Evolutionary conservation across 768 basidiomycete genomes (phyloP).

Genomic region (Symmetrospora coprosmae): DNA sequence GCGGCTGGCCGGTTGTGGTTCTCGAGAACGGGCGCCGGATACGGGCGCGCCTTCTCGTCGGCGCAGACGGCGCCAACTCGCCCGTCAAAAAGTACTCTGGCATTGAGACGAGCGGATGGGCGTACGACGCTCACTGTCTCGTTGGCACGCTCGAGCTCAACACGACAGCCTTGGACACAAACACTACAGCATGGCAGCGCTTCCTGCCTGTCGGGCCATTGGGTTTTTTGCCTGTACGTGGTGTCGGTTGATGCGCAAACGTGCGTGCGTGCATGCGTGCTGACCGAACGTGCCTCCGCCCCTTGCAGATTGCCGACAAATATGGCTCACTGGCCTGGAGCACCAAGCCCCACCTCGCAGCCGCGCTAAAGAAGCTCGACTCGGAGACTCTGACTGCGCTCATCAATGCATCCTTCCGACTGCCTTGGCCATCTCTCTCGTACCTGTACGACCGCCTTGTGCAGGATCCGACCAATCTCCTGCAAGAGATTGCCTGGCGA

Average conservation of each 20-base stretch:
- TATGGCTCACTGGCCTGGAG: conserved; percentile 89
- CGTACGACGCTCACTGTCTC: conserved; percentile 73
- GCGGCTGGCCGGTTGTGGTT: conserved; percentile 65
- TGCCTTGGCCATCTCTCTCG: conserved; percentile 58
- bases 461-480: not conserved
- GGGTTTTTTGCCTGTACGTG: conserved; percentile 61
- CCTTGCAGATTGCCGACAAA: conserved; percentile 42
- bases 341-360: conserved; percentile 59
- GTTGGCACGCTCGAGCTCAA: conserved; percentile 74
- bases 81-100: conserved; percentile 75
- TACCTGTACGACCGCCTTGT: conserved; percentile 42
- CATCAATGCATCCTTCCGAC: conserved; percentile 81
- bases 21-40: conserved; percentile 51
- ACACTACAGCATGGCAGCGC: conserved; percentile 82
- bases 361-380: conserved; percentile 54
- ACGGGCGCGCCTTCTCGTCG: conserved; percentile 45
- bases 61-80: conserved; percentile 89
- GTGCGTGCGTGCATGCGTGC: not conserved
- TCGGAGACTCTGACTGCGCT: conserved; percentile 53
- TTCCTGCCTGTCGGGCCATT: conserved; percentile 92
- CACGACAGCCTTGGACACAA: conserved; percentile 40
- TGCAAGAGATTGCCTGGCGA: conserved; percentile 16
- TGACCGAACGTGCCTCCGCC: too few relatives aligned
- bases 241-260: not conserved
- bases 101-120: conserved; percentile 79